These are phyloP conservation scores for Zygosaccharomyces bailii DNA, from an alignment of 805 yeast species.

Conservation along the genomic window DNA sequence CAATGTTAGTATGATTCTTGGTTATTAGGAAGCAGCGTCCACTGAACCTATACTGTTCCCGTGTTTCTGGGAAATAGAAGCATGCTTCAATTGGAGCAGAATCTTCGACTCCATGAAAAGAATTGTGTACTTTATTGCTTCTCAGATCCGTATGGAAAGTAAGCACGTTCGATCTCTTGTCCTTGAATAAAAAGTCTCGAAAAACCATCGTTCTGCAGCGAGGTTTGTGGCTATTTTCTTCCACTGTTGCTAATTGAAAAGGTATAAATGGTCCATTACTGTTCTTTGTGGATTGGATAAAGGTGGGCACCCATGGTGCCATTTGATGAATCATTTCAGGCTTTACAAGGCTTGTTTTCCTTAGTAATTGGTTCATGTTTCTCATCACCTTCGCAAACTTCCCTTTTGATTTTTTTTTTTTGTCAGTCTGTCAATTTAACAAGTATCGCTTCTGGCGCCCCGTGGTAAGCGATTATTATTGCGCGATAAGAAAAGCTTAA, in stretches of 20 bases:
- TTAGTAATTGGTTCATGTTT: background rate
- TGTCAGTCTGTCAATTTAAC: background rate
- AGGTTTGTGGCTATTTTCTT: slow-evolving; percentile 48
- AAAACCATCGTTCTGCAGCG: slow-evolving; percentile 65
- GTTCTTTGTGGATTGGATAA: slow-evolving; percentile 50
- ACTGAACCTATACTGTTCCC: slow-evolving; percentile 68
- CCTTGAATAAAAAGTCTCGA: slow-evolving; percentile 73
- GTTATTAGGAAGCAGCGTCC: slow-evolving; percentile 57
- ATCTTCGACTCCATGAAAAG: slow-evolving; percentile 27
- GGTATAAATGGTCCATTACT: slow-evolving; percentile 50
- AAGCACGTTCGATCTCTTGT: slow-evolving; percentile 60
- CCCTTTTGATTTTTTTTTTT: background rate
- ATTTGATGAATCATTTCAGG: slow-evolving; percentile 38
- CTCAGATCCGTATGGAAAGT: slow-evolving; percentile 71
- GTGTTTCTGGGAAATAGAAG: slow-evolving; percentile 59
- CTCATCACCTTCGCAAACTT: background rate
- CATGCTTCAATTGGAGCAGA: slow-evolving; percentile 70
- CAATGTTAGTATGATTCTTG: slow-evolving; percentile 9
- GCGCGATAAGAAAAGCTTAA: background rate
- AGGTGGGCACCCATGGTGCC: slow-evolving; percentile 78
- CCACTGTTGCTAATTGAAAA: slow-evolving; percentile 69
- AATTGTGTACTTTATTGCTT: slow-evolving; percentile 57
- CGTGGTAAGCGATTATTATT: background rate
- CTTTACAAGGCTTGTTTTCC: background rate
- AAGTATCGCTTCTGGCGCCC: background rate